These are phyloP conservation scores for Nadsonia starkeyi-henricii DNA, from an alignment of 1,139 yeast genomes.

Conservation along the genomic window DNA sequence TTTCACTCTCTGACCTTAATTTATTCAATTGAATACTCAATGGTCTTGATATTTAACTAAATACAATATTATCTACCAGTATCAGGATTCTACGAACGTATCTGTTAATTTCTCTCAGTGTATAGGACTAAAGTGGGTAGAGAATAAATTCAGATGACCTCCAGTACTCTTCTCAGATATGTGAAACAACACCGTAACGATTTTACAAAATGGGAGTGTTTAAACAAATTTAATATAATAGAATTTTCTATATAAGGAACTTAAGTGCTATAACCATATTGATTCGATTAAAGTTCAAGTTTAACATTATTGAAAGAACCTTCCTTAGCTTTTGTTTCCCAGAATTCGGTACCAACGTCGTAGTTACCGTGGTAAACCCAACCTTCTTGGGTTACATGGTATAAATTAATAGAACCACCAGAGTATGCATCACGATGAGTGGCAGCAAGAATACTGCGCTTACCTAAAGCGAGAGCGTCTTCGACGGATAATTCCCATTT, in stretches of 20 bases:
- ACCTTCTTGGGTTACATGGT: slow-evolving; percentile 84
- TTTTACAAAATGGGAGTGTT: too few relatives aligned
- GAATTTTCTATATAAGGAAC: not conserved
- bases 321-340: slow-evolving; percentile 83
- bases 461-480: slow-evolving; percentile 88
- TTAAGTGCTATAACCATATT: slow-evolving; percentile 17
- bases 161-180: too few relatives aligned
- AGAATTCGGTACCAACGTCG: slow-evolving; percentile 82
- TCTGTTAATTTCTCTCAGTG: too few relatives aligned
- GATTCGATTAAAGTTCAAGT: not conserved
- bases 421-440: slow-evolving; percentile 97
- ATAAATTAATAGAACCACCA: slow-evolving; percentile 91
- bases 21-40: too few relatives aligned
- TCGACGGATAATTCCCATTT: slow-evolving; percentile 83
- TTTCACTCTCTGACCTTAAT: too few relatives aligned
- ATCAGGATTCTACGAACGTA: too few relatives aligned
- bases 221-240: too few relatives aligned
- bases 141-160: too few relatives aligned
- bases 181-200: too few relatives aligned
- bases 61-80: too few relatives aligned
- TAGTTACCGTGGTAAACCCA: slow-evolving; percentile 95
- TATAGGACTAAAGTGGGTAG: too few relatives aligned
- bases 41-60: too few relatives aligned
- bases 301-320: slow-evolving; percentile 80
- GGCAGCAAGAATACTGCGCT: slow-evolving; percentile 92